A percentile compares a stretch with the other conserved stretches of the same genome.
These are phyloP conservation scores for Botrytis paeoniae DNA, from an alignment of 2,329 filamentous ascomycete genomes.

Conservation along the genomic window DNA sequence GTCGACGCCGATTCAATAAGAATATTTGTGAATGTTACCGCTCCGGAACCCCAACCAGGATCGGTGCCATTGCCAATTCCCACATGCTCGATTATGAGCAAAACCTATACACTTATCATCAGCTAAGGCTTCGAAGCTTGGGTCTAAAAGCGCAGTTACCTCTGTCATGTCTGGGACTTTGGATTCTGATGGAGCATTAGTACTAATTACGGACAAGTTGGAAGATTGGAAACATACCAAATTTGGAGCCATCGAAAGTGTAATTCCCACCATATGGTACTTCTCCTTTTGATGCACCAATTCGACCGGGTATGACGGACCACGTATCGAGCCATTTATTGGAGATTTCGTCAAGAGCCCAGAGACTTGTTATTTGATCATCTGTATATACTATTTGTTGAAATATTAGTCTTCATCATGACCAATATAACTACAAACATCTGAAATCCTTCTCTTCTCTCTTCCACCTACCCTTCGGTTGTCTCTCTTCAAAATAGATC, in stretches of 20 bases:
- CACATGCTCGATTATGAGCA: slow-evolving; percentile 9
- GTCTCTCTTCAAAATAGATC: slow-evolving; percentile 7
- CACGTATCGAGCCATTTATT: slow-evolving; percentile 16
- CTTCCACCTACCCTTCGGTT: neutral
- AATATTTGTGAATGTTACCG: slow-evolving; percentile 17
- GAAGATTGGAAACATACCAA: neutral
- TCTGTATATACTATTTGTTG: slow-evolving; percentile 12
- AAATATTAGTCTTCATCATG: neutral
- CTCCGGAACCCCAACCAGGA: slow-evolving; percentile 11
- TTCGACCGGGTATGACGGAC: slow-evolving; percentile 2
- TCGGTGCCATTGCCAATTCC: neutral
- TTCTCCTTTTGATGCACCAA: slow-evolving; percentile 5
- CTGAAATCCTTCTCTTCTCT: neutral
- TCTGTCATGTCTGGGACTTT: slow-evolving; percentile 14
- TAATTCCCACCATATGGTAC: slow-evolving; percentile 1
- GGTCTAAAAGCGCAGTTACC: neutral
- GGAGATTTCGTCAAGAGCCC: neutral
- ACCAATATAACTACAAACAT: no score
- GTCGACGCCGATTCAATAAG: slow-evolving; percentile 1
- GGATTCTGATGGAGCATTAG: neutral
- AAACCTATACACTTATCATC: neutral
- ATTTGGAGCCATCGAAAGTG: slow-evolving; percentile 7
- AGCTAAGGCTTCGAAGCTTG: neutral
- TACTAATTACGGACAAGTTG: neutral
- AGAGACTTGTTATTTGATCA: slow-evolving; percentile 13